Base-by-base conservation (phyloP, 805 yeast species). In the Kuraishia piskuri region DNA sequence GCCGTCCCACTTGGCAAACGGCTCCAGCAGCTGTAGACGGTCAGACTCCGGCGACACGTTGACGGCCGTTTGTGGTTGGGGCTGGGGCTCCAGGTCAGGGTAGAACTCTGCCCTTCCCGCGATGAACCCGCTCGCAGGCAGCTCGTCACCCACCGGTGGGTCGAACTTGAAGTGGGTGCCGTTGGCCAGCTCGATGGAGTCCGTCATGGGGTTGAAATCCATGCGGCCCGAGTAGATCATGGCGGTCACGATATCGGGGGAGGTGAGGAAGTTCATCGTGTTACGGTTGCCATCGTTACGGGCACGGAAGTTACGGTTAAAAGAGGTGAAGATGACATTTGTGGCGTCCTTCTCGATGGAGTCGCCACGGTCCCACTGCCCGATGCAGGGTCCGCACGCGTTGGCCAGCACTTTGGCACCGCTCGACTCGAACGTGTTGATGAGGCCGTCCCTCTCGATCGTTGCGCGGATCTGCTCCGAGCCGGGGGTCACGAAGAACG, bases 321-420 rank as follows among this genome's bases (percentile, higher is more conserved):
- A 92, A 57, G 97, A 90, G 46, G 97, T 88, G 66, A 92, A 92
- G 73, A 92, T 92, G 64, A 97, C 92, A 82, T 92, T 92, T 76
- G 89, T 87, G 70, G 91, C 94, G 70, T 91, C 94, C 80, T 88
- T 90, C 78, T 88, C 84, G 71, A 89, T 83, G 70, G 88, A 91
- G 66, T 79, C 87, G 49, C 73, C 73, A 75, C 98, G 87, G 72
- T 91, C 97, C 98, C 98, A 92, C 79, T 92, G 99, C 55, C 99
- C 99, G 68, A 92, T 92, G 77, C 99, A 92, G 65, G 98, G 99
- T 61, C 99, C 99, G 79, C 99, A 92, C 21, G 99, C 99, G 70
- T 92, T 92, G 53, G 98, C 97, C 62, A 92, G 79, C 48, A 92
- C 96, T 55, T 82, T 78, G 61, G 96, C 99, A 56, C 98, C 98